A percentile compares a stretch with the other conserved stretches of the same genome.
phyloP scores from a whole-genome alignment of 2,329 filamentous ascomycete species.

The Xylaria sp. region DNA sequence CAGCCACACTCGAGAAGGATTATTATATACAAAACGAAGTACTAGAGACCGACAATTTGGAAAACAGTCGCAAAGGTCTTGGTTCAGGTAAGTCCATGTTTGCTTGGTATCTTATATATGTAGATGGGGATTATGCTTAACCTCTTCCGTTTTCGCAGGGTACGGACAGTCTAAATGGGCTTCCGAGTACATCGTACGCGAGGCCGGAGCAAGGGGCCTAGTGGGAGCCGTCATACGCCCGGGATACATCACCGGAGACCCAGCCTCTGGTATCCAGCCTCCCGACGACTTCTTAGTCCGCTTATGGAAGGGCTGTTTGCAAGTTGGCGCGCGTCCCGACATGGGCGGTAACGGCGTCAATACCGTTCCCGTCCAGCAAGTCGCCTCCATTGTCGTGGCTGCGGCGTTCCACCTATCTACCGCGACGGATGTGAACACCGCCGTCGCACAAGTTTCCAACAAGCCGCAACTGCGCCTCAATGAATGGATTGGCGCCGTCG shows the following conservation, averaged over 20 bases:
- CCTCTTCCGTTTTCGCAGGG: too few species aligned
- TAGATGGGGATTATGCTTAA: too few species aligned
- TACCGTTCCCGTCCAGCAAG: conserved; percentile 46
- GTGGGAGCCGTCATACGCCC: conserved; percentile 77
- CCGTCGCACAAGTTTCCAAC: neutral
- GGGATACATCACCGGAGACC: conserved; percentile 83
- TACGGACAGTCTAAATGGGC: conserved; percentile 91
- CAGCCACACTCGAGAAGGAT: conserved; percentile 79
- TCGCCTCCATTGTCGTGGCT: neutral
- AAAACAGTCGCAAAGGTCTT: conserved; percentile 76
- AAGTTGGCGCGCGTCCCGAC: conserved; percentile 73
- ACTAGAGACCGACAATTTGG: conserved; percentile 76
- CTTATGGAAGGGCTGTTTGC: conserved; percentile 85
- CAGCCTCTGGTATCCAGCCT: conserved; percentile 70
- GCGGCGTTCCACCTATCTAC: neutral
- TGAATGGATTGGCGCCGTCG: conserved; percentile 72
- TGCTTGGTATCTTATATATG: too few species aligned
- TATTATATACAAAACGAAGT: conserved; percentile 76
- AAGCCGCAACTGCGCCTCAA: conserved; percentile 66
- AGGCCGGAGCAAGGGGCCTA: conserved; percentile 79
- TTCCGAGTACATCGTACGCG: conserved; percentile 68
- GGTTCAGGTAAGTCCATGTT: too few species aligned
- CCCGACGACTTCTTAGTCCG: conserved; percentile 91
- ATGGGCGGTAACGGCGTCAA: conserved; percentile 91
- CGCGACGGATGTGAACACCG: neutral